Evolutionary conservation across 768 basidiomycete species (phyloP).

Genomic region (Kwoniella botswanensis): DNA sequence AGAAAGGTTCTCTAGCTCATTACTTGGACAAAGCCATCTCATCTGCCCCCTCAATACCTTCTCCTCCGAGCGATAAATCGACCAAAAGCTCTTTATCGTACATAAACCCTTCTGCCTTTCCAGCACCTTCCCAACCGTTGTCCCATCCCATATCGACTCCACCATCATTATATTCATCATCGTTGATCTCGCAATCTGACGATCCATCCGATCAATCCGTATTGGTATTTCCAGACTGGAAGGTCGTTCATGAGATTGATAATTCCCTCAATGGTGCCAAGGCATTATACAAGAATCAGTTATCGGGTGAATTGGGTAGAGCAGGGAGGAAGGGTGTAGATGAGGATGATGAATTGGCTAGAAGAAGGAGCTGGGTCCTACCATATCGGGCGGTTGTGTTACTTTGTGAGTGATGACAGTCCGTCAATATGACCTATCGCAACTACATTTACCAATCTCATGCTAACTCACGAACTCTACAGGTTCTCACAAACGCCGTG

Average conservation of each 20-base stretch:
- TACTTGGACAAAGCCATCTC: slow-evolving; percentile 60
- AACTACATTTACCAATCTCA: too few species aligned
- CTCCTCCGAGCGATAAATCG: slow-evolving; percentile 5
- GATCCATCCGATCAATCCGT: slow-evolving; percentile 73
- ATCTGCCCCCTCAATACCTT: slow-evolving; percentile 25
- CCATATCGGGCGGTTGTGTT: slow-evolving; percentile 90
- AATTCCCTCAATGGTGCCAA: slow-evolving; percentile 70
- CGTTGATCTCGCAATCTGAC: slow-evolving; percentile 73
- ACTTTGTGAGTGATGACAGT: slow-evolving; percentile 69
- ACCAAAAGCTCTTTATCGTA: slow-evolving; percentile 17
- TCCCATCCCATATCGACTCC: slow-evolving; percentile 62
- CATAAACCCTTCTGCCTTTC: slow-evolving; percentile 21
- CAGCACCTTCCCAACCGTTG: slow-evolving; percentile 40
- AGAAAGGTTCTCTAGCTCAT: slow-evolving; percentile 71
- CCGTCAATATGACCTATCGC: too few species aligned
- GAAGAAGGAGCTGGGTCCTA: slow-evolving; percentile 73
- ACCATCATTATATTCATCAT: slow-evolving; percentile 81
- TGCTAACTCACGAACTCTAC: background rate
- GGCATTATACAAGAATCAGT: slow-evolving; percentile 68
- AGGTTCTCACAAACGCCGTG: slow-evolving; percentile 93
- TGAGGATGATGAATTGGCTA: slow-evolving; percentile 54
- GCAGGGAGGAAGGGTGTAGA: slow-evolving; percentile 26
- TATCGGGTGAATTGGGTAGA: slow-evolving; percentile 63
- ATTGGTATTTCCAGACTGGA: slow-evolving; percentile 91
- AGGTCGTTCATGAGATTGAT: slow-evolving; percentile 74